A percentile compares a stretch with the other conserved stretches of the same genome.
Conservation (phyloP, 139 green algal genomes). For the Chlorella sp. region DNA sequence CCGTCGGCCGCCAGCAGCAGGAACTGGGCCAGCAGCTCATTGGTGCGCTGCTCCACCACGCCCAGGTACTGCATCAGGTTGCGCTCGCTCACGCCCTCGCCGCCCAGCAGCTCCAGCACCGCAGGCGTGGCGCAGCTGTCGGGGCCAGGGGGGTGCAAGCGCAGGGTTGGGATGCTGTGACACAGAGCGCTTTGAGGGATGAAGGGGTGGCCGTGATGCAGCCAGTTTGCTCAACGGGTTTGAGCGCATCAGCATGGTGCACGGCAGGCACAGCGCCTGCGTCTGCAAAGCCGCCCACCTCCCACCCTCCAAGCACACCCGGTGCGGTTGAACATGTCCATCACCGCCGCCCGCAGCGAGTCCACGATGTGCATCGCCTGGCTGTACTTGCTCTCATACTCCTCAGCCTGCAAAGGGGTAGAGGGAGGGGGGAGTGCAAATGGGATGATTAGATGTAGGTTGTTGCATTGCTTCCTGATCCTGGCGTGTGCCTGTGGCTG, state of each 20-base stretch:
- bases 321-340: slow-evolving; percentile 68
- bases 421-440: no score
- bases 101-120: slow-evolving; percentile 71
- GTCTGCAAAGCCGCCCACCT: not conserved
- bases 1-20: slow-evolving; percentile 9
- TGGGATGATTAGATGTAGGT: no score
- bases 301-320: not conserved
- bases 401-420: not conserved
- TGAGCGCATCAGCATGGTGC: no score
- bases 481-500: no score
- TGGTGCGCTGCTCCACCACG: slow-evolving; percentile 91
- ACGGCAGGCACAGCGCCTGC: not conserved
- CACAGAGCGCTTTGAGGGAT: not conserved
- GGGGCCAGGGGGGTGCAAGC: not conserved
- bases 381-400: slow-evolving; percentile 55
- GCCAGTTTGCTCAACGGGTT: not conserved
- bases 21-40: slow-evolving; percentile 80
- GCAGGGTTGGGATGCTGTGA: not conserved
- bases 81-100: slow-evolving; percentile 70
- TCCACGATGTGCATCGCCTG: slow-evolving; percentile 44
- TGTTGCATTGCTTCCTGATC: no score
- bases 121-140: slow-evolving; percentile 78
- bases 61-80: slow-evolving; percentile 91
- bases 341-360: slow-evolving; percentile 54
- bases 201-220: not conserved